Evolutionary conservation across 768 basidiomycete genomes (phyloP).

Genomic region (Tylopilus balloui): DNA sequence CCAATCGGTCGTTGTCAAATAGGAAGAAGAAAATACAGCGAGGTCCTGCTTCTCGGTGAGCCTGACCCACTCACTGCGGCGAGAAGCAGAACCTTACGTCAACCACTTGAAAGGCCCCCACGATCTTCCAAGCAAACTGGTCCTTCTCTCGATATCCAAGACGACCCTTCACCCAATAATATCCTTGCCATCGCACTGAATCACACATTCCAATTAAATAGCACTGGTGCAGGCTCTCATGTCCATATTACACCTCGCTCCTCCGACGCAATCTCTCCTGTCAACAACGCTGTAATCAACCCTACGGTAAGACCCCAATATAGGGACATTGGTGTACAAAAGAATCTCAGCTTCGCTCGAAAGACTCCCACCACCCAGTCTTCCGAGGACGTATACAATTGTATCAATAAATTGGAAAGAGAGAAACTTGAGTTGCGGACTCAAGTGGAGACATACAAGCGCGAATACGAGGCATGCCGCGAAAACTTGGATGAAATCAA

Average conservation of each 20-base stretch:
- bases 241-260: slow-evolving; percentile 6
- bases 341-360: slow-evolving; percentile 20
- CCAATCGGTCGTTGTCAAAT: not conserved
- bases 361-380: not conserved
- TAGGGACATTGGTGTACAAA: slow-evolving; percentile 24
- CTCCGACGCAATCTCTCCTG: not conserved
- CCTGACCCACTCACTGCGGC: slow-evolving; percentile 26
- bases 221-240: slow-evolving; percentile 9
- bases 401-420: slow-evolving; percentile 18
- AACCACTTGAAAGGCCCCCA: slow-evolving; percentile 23
- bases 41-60: slow-evolving; percentile 32
- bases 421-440: slow-evolving; percentile 12
- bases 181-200: slow-evolving; percentile 26
- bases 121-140: not conserved
- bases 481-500: slow-evolving; percentile 12
- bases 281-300: not conserved
- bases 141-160: not conserved
- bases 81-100: slow-evolving; percentile 28
- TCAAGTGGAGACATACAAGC: slow-evolving; percentile 5
- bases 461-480: slow-evolving; percentile 5
- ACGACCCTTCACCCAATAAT: slow-evolving; percentile 2
- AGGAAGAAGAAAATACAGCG: slow-evolving; percentile 19
- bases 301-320: slow-evolving; percentile 10
- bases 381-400: slow-evolving; percentile 5
- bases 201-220: slow-evolving; percentile 26